phyloP scores from a whole-genome alignment of 345 rosid species.

The Iberis pinnata region DNA sequence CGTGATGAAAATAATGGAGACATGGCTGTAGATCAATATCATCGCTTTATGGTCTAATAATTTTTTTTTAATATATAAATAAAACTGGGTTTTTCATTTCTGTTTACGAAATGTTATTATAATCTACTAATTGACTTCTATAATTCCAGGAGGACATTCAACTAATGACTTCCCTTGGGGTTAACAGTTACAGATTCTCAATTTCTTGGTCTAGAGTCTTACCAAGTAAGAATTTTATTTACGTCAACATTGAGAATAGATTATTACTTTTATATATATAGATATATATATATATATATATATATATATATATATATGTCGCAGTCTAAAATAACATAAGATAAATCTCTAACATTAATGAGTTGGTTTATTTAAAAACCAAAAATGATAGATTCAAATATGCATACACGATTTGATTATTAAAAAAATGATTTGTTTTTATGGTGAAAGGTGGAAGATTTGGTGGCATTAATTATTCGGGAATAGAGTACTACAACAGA shows the following conservation, averaged over 20 bases:
- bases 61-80: neutral
- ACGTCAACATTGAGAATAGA: no score
- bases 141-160: constrained; percentile 51
- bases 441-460: constrained; percentile 47
- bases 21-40: constrained; percentile 32
- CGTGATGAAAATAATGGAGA: constrained; percentile 29
- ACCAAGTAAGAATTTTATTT: constrained; percentile 54
- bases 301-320: no score
- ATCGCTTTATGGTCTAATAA: constrained; percentile 22
- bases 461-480: constrained; percentile 47
- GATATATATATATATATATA: no score
- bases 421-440: neutral
- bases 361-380: no score
- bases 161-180: constrained; percentile 55
- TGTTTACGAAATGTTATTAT: neutral
- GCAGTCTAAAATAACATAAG: no score
- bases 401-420: neutral
- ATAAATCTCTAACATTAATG: no score
- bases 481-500: constrained; percentile 45
- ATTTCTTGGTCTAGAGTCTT: constrained; percentile 75
- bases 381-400: no score
- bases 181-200: constrained; percentile 67
- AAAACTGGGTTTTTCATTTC: no score
- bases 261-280: no score
- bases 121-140: no score